A percentile compares a stretch with the other conserved stretches of the same genome.
These are phyloP conservation scores for Eucalyptus marginata DNA, from an alignment of 345 rosid genomes.

Conservation along the genomic window DNA sequence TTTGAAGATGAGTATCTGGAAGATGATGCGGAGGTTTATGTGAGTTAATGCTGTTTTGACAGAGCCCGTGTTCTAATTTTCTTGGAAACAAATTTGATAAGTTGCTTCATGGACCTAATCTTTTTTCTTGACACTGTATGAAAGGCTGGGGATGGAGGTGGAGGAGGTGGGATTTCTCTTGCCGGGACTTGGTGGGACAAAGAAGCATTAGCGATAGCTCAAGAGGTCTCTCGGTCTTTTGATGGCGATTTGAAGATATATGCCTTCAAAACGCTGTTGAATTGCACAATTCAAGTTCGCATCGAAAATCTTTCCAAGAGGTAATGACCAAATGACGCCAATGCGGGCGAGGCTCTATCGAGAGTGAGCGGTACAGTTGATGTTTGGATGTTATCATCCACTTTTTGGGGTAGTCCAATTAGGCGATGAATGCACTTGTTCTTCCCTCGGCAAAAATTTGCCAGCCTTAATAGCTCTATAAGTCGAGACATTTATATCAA, in stretches of 20 bases:
- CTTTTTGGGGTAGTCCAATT: background rate
- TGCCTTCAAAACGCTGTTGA: conserved; percentile 62
- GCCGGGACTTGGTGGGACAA: conserved; percentile 90
- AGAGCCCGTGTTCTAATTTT: background rate
- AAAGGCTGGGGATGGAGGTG: conserved; percentile 82
- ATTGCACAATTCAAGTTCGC: conserved; percentile 63
- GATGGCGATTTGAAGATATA: conserved; percentile 61
- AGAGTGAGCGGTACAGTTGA: background rate
- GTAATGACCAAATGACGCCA: conserved; percentile 3
- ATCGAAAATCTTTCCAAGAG: conserved; percentile 71
- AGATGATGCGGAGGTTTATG: conserved; percentile 48
- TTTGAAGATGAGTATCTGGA: conserved; percentile 33
- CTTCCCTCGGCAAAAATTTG: background rate
- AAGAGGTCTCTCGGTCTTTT: conserved; percentile 44
- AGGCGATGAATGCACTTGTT: background rate
- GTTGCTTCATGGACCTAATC: background rate
- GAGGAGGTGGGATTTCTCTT: conserved; percentile 76
- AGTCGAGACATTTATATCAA: background rate
- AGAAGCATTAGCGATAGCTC: conserved; percentile 58
- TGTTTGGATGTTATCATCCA: background rate
- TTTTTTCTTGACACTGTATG: background rate
- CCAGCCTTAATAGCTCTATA: background rate
- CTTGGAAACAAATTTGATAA: background rate
- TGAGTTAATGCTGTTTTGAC: conserved; percentile 15
- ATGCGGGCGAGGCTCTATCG: background rate